These are phyloP conservation scores for Phytophthora citricola DNA, from an alignment of 352 stramenopile genomes.

Conservation along the genomic window DNA sequence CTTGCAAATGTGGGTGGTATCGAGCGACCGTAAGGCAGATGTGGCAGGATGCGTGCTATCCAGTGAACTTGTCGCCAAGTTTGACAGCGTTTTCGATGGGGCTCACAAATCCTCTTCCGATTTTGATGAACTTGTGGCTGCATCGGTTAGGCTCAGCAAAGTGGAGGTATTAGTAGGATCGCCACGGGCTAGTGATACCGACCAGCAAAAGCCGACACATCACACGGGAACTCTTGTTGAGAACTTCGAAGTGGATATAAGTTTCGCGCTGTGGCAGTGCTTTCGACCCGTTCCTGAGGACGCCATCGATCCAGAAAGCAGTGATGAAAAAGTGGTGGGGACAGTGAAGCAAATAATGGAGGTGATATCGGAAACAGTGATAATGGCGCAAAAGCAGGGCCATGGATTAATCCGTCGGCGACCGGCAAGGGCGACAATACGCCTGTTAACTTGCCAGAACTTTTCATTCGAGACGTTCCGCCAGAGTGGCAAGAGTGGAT, in stretches of 20 bases:
- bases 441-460: constrained; percentile 22
- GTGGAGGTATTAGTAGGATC: constrained; percentile 50
- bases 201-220: constrained; percentile 28
- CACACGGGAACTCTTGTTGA: constrained; percentile 57
- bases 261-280: constrained; percentile 34
- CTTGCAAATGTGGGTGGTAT: constrained; percentile 73
- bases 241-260: constrained; percentile 48
- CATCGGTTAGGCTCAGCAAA: constrained; percentile 37
- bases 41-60: constrained; percentile 63
- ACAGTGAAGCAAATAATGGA: constrained; percentile 23
- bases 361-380: constrained; percentile 12
- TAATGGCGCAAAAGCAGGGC: constrained; percentile 14
- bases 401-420: constrained; percentile 15
- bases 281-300: constrained; percentile 31
- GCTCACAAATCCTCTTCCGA: constrained; percentile 10
- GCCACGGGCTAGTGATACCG: constrained; percentile 12
- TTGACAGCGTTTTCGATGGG: constrained; percentile 31
- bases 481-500: constrained; percentile 60
- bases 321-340: constrained; percentile 31
- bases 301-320: constrained; percentile 23
- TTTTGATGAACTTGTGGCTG: constrained; percentile 33
- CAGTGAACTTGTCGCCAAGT: constrained; percentile 31
- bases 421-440: constrained; percentile 15
- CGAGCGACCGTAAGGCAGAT: constrained; percentile 65
- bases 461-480: constrained; percentile 41